Conservation (phyloP, 2,329 filamentous ascomycete genomes). For the Paecilomyces dactylethromorphus region DNA sequence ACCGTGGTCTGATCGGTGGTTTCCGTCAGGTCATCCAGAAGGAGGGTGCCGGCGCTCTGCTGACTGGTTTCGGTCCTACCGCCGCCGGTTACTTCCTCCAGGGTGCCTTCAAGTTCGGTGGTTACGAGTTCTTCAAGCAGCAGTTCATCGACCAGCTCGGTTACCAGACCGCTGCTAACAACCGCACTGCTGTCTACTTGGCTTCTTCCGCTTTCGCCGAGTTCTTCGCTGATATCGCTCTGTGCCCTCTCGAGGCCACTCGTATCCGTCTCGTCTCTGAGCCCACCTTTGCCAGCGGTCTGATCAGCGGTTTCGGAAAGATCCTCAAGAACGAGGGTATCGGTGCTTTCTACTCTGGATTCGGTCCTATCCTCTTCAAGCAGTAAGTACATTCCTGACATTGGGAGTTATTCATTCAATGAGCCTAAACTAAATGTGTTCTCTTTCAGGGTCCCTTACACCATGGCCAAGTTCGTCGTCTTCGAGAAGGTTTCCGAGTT, state of each 20-base stretch:
- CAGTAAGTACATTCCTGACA: conserved; percentile 48
- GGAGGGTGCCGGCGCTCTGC: conserved; percentile 78
- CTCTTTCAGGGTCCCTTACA: conserved; percentile 69
- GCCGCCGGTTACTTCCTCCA: conserved; percentile 90
- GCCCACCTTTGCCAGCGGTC: conserved; percentile 75
- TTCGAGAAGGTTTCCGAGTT: conserved; percentile 81
- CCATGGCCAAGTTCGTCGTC: conserved; percentile 92
- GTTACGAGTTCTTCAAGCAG: conserved; percentile 96
- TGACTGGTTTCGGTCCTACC: conserved; percentile 80
- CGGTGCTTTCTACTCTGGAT: conserved; percentile 83
- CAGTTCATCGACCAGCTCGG: conserved; percentile 76
- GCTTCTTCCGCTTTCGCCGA: conserved; percentile 56
- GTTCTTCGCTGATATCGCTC: conserved; percentile 60
- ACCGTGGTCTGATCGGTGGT: conserved; percentile 77
- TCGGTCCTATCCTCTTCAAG: conserved; percentile 82
- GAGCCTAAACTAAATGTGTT: conserved; percentile 12
- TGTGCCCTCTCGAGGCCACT: conserved; percentile 87
- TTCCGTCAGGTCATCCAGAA: conserved; percentile 79
- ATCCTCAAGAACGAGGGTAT: conserved; percentile 77
- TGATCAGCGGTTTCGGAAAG: conserved; percentile 73
- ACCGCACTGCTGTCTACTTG: conserved; percentile 76
- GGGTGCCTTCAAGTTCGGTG: conserved; percentile 88
- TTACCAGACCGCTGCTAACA: conserved; percentile 68
- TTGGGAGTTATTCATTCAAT: neutral
- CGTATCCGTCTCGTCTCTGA: conserved; percentile 89